phyloP scores from a whole-genome alignment of 148 eudicot species.

The Vaccinium darrowii region DNA sequence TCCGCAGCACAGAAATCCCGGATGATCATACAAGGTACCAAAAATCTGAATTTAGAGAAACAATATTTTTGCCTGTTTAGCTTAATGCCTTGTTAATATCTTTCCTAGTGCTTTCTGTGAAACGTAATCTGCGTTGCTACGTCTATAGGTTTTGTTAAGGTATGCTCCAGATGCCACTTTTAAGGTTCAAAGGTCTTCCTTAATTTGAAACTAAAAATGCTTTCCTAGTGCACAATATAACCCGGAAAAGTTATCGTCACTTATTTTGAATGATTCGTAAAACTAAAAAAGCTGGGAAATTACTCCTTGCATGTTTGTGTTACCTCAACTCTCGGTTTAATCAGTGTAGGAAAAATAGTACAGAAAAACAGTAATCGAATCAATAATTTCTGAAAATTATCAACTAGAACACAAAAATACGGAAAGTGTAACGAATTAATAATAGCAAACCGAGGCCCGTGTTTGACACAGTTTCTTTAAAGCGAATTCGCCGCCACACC shows the following conservation, averaged over 20 bases:
- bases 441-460: no score
- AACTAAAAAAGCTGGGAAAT: not conserved
- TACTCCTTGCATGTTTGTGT: not conserved
- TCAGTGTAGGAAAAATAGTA: not conserved
- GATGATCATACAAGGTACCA: slow-evolving; percentile 44
- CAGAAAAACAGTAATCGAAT: no score
- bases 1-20: slow-evolving; percentile 17
- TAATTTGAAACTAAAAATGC: not conserved
- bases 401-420: no score
- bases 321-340: not conserved
- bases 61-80: not conserved
- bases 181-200: not conserved
- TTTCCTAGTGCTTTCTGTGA: not conserved
- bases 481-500: no score
- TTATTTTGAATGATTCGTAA: not conserved
- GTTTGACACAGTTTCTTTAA: no score
- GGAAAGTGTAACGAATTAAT: no score
- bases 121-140: not conserved
- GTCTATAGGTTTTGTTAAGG: not conserved
- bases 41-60: slow-evolving; percentile 2
- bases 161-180: not conserved
- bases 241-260: not conserved
- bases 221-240: not conserved
- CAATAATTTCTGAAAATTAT: no score
- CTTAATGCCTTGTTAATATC: not conserved